phyloP scores from a whole-genome alignment of 1,139 yeast genomes.

The Pichia sp. region DNA sequence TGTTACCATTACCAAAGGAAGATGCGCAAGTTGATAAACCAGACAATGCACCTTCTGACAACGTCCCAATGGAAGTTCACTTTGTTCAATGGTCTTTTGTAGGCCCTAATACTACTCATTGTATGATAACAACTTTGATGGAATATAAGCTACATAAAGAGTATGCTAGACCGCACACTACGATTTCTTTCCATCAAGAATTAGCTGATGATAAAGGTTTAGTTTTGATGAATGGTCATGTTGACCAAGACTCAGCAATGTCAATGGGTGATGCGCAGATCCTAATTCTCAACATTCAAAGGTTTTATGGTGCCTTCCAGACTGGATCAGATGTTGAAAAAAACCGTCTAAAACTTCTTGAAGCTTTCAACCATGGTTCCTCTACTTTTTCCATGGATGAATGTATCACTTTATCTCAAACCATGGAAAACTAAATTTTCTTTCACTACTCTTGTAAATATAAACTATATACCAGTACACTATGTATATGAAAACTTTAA shows the following conservation, averaged over 20 bases:
- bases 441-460: not conserved
- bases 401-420: constrained; percentile 65
- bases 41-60: constrained; percentile 30
- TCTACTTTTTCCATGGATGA: constrained; percentile 55
- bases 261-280: constrained; percentile 63
- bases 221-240: constrained; percentile 81
- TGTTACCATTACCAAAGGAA: constrained; percentile 54
- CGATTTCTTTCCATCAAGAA: constrained; percentile 82
- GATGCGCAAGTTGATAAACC: constrained; percentile 25
- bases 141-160: constrained; percentile 89
- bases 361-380: constrained; percentile 64
- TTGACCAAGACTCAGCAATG: constrained; percentile 64
- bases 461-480: not conserved
- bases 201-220: constrained; percentile 52
- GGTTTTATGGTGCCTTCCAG: constrained; percentile 75
- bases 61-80: constrained; percentile 62
- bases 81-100: constrained; percentile 92
- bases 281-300: constrained; percentile 69
- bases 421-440: constrained; percentile 45
- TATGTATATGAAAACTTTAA: not conserved
- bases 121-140: constrained; percentile 84
- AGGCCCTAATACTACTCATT: constrained; percentile 78
- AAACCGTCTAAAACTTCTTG: constrained; percentile 49
- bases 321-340: constrained; percentile 33
- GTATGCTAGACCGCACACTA: constrained; percentile 92